phyloP scores from a whole-genome alignment of 2,329 filamentous ascomycete species.

The Hymenoscyphus scutula region DNA sequence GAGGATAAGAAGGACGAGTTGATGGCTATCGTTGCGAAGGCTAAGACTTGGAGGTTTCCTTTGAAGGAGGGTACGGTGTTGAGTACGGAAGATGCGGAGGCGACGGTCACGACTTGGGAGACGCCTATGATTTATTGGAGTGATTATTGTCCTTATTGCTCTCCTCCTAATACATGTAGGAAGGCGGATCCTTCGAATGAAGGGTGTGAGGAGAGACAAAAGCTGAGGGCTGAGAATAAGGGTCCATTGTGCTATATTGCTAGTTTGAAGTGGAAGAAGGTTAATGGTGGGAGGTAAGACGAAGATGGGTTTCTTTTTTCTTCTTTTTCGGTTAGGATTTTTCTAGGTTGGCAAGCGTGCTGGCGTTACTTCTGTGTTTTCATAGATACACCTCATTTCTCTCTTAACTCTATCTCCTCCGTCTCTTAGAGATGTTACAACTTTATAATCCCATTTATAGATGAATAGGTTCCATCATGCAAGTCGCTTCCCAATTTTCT shows the following conservation, averaged over 20 bases:
- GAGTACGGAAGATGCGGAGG: slow-evolving; percentile 17
- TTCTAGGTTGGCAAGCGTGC: too few relatives aligned
- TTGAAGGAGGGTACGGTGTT: slow-evolving; percentile 17
- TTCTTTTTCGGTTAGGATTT: too few relatives aligned
- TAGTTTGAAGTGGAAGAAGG: neutral
- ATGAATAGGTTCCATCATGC: too few relatives aligned
- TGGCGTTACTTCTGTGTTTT: too few relatives aligned
- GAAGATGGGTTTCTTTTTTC: too few relatives aligned
- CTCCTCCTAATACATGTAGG: neutral
- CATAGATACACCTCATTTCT: too few relatives aligned
- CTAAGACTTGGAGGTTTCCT: slow-evolving; percentile 27
- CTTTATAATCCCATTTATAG: neutral
- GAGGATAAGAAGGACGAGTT: slow-evolving; percentile 30
- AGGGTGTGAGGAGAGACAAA: slow-evolving; percentile 10
- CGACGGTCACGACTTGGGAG: slow-evolving; percentile 17
- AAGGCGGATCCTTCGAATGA: neutral
- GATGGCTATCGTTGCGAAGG: slow-evolving; percentile 24
- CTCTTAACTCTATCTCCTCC: neutral
- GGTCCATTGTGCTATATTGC: slow-evolving; percentile 7
- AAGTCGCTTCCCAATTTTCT: too few relatives aligned
- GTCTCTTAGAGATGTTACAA: neutral
- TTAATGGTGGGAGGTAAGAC: neutral
- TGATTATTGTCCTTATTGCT: slow-evolving; percentile 23
- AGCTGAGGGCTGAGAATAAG: slow-evolving; percentile 7
- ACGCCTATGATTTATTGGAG: slow-evolving; percentile 20